Evolutionary conservation across 345 rosid species (phyloP), one percentile per base, ranked within the genome.

Genomic region (Gossypium bickii): DNA sequence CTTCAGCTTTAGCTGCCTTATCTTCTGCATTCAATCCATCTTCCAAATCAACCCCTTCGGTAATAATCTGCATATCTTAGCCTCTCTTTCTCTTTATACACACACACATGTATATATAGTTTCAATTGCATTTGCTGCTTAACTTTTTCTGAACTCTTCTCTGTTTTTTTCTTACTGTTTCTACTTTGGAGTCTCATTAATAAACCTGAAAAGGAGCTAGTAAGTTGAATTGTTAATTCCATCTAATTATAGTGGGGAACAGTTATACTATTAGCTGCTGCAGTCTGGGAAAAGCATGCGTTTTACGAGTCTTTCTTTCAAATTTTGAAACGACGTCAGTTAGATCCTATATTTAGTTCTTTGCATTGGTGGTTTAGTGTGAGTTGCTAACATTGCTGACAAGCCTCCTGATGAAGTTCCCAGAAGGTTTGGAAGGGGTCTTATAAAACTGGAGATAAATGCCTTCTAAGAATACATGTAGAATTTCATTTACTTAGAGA

Each of bases 1-100:
- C 99, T 84, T 89, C 97, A 20, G 99, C 99, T 70, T 80, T 95
- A 76, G 97, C 97, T 77, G 99, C 99, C 79, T 88, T 95, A 83
- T 78, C 88, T 74, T 85, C 93, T 76, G 99, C 98, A 58, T 93
- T 95, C 79, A 87, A 85, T 43, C 84, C 97, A 55, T 87, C 97
- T 74, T 73, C 89, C 47, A 89, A 79, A 84, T 71, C 88, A 53
- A 72, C 87, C 72, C 74, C 71, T 68, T 45, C 72, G 79, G 98
- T 92, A 88, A 77, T 70, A 77, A 53, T 59, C 77, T 82, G 55
- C 70, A 52, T 2, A 66, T 48, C 44, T 25, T 10, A 20, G 49
- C 12, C 53, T 60, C 53, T 66, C 43, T 38, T 11, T 41, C 15
- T 43, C 4, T 65, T 6, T 25, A 29, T 17, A 34, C 1, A 34